phyloP scores from a whole-genome alignment of 2,329 filamentous ascomycete species.

The Hypocreales sp. region DNA sequence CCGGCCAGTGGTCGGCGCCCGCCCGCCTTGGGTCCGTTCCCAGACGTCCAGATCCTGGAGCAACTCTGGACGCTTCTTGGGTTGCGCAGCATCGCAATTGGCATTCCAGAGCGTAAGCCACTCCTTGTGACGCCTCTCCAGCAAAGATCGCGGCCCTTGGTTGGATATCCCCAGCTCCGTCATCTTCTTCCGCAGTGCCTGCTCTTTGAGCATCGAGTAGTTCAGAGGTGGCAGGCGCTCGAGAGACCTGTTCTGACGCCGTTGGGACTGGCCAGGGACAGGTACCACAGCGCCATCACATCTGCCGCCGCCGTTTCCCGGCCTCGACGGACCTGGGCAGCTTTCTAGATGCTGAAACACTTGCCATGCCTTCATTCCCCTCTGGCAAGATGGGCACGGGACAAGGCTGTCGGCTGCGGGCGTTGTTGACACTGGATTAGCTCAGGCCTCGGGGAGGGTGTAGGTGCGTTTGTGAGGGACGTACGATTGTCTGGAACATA shows the following conservation, averaged over 20 bases:
- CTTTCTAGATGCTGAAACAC: conserved; percentile 74
- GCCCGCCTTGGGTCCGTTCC: conserved; percentile 68
- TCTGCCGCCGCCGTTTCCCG: neutral
- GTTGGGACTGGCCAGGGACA: conserved; percentile 8
- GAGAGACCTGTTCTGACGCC: conserved; percentile 20
- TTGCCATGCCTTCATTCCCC: conserved; percentile 61
- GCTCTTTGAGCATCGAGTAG: conserved; percentile 77
- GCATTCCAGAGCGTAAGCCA: conserved; percentile 96
- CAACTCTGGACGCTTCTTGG: conserved; percentile 55
- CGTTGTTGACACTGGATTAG: neutral
- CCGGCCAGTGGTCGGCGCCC: conserved; percentile 25
- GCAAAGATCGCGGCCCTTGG: conserved; percentile 48
- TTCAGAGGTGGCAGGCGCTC: conserved; percentile 67
- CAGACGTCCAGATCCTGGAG: conserved; percentile 68
- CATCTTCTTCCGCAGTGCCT: conserved; percentile 64
- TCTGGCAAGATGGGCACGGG: conserved; percentile 67
- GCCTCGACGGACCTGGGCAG: conserved; percentile 26
- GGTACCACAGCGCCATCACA: no score
- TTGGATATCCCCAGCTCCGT: conserved; percentile 63
- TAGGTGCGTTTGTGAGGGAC: conserved; percentile 1
- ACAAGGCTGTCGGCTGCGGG: conserved; percentile 54
- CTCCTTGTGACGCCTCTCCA: conserved; percentile 74
- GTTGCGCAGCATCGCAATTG: conserved; percentile 73
- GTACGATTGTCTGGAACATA: conserved; percentile 14
- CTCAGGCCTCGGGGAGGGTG: neutral